Percentiles rank a stretch among this genome's conserved stretches.
phyloP scores from a whole-genome alignment of 2,329 filamentous ascomycete genomes.

The Septoria linicola region DNA sequence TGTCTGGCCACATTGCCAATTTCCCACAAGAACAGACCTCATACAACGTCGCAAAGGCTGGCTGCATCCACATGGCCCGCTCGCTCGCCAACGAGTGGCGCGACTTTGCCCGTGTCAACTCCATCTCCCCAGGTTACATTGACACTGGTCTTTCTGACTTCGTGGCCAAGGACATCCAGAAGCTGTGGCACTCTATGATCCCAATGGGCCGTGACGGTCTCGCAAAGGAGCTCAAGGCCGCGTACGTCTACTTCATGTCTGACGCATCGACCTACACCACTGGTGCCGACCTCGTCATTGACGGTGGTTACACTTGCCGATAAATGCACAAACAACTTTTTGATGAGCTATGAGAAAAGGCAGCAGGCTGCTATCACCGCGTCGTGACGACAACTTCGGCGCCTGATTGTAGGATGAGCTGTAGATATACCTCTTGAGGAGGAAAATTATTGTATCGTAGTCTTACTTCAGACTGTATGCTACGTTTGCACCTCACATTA shows the following conservation, averaged over 20 bases:
- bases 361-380: not conserved
- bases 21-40: slow-evolving; percentile 69
- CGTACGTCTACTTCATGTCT: slow-evolving; percentile 55
- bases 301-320: slow-evolving; percentile 48
- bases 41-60: slow-evolving; percentile 67
- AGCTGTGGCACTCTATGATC: slow-evolving; percentile 61
- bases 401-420: not conserved
- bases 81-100: slow-evolving; percentile 69
- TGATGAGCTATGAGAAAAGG: slow-evolving; percentile 14
- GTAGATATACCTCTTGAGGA: not conserved
- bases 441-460: slow-evolving; percentile 11
- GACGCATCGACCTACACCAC: slow-evolving; percentile 54
- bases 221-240: slow-evolving; percentile 64
- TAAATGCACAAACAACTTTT: slow-evolving; percentile 26
- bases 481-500: not conserved
- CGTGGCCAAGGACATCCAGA: slow-evolving; percentile 57
- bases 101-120: slow-evolving; percentile 67
- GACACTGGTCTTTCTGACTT: slow-evolving; percentile 67
- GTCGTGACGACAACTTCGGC: slow-evolving; percentile 4
- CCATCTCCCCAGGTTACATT: slow-evolving; percentile 67
- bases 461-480: slow-evolving; percentile 5
- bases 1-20: slow-evolving; percentile 83
- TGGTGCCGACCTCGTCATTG: slow-evolving; percentile 52
- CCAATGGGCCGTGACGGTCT: slow-evolving; percentile 61
- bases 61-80: slow-evolving; percentile 57